Evolutionary conservation across 192 early-diverging fungal species (phyloP).

Genomic region (Cetraspora pellucida): DNA sequence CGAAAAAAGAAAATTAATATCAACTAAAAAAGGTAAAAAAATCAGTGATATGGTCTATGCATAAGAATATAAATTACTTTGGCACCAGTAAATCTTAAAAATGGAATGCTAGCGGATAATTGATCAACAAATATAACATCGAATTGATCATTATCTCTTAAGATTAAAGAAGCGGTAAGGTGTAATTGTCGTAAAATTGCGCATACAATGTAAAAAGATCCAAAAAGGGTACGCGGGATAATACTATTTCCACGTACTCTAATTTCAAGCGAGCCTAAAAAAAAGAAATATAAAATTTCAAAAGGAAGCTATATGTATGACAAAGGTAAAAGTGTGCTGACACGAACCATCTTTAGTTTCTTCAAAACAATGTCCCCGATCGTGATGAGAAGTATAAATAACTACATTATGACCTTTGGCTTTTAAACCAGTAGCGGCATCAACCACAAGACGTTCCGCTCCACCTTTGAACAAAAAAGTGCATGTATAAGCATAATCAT

Average conservation of each 20-base stretch:
- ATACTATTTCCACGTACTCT: conserved; percentile 69
- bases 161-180: conserved; percentile 54
- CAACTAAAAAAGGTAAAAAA: neutral
- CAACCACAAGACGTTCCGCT: conserved; percentile 92
- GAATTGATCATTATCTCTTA: conserved; percentile 43
- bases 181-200: conserved; percentile 77
- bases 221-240: conserved; percentile 71
- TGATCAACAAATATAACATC: conserved; percentile 90
- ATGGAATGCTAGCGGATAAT: conserved; percentile 81
- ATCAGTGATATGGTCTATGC: neutral
- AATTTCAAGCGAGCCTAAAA: conserved; percentile 74
- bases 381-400: conserved; percentile 92
- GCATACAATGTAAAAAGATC: conserved; percentile 78
- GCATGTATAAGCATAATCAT: neutral
- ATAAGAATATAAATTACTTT: conserved; percentile 46
- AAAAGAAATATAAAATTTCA: neutral
- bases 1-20: neutral
- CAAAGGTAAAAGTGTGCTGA: neutral
- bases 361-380: conserved; percentile 83
- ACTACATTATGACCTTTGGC: conserved; percentile 74
- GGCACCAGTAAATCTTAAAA: conserved; percentile 65
- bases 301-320: neutral
- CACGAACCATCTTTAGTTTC: conserved; percentile 82
- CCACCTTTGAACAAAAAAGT: conserved; percentile 59
- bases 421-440: conserved; percentile 83